Evolutionary conservation across 495 filamentous ascomycete genomes (phyloP).

Genomic region (Podospora fimiseda): DNA sequence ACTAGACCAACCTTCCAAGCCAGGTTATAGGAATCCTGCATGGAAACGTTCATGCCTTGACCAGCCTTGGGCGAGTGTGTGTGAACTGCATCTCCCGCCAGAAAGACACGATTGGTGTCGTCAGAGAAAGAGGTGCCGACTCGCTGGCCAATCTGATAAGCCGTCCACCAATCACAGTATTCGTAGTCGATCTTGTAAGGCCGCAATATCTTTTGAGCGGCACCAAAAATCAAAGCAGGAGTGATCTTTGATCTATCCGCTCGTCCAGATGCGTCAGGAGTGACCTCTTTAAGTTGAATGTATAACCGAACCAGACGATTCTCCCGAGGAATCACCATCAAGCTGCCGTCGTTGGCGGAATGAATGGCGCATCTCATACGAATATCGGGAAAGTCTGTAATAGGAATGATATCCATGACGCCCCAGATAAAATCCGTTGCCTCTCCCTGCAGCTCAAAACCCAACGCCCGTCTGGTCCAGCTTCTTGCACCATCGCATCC

Average conservation of each 20-base stretch:
- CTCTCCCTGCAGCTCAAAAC: constrained; percentile 49
- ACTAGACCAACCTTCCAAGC: constrained; percentile 69
- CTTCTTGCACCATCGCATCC: constrained; percentile 65
- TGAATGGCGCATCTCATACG: constrained; percentile 64
- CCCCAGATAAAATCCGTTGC: constrained; percentile 61
- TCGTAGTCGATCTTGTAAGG: constrained; percentile 58
- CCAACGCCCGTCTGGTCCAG: constrained; percentile 53
- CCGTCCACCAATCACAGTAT: constrained; percentile 49
- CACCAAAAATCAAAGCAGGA: constrained; percentile 51
- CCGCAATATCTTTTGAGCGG: constrained; percentile 53
- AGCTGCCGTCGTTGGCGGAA: constrained; percentile 54
- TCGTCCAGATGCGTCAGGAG: constrained; percentile 27
- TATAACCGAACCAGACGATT: constrained; percentile 61
- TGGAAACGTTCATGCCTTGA: constrained; percentile 70
- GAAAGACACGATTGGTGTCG: constrained; percentile 53
- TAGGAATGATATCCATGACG: constrained; percentile 59
- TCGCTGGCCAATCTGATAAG: constrained; percentile 59
- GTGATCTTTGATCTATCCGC: constrained; percentile 56
- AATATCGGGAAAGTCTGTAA: constrained; percentile 69
- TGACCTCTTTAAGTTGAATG: constrained; percentile 56
- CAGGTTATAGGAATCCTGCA: constrained; percentile 65
- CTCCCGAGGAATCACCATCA: constrained; percentile 69
- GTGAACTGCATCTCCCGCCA: constrained; percentile 59
- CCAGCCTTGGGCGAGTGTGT: constrained; percentile 67
- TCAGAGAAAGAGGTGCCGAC: constrained; percentile 56